A percentile compares a stretch with the other conserved stretches of the same genome.
phyloP scores from a whole-genome alignment of 352 stramenopile species.

The Pythium myriotylum region DNA sequence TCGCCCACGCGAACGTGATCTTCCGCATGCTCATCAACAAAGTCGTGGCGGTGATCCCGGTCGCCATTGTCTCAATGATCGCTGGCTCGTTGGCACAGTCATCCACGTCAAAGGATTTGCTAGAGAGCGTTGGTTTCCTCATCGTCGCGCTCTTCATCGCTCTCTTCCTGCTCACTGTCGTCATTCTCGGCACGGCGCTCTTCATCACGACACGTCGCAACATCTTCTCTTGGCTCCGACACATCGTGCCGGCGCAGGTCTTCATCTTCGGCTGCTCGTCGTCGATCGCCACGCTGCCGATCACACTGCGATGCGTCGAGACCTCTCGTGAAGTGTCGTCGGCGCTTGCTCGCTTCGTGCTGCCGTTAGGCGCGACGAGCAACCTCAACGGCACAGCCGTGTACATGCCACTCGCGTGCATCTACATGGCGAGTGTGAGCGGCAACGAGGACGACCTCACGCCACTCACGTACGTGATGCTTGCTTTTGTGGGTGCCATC shows the following conservation, averaged over 20 bases:
- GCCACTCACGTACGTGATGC: conserved; percentile 54
- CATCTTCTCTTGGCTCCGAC: conserved; percentile 66
- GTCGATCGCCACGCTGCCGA: conserved; percentile 77
- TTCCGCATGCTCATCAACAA: conserved; percentile 76
- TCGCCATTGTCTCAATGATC: conserved; percentile 78
- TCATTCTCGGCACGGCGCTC: conserved; percentile 51
- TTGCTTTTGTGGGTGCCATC: conserved; percentile 70
- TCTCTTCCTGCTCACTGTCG: conserved; percentile 51
- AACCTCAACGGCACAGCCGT: conserved; percentile 78
- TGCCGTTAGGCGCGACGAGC: conserved; percentile 67
- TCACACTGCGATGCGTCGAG: conserved; percentile 79
- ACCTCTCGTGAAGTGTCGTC: conserved; percentile 62
- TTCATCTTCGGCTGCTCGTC: conserved; percentile 82
- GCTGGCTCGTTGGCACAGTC: conserved; percentile 64
- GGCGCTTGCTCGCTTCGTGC: conserved; percentile 60
- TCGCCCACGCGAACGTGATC: conserved; percentile 66
- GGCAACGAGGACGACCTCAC: conserved; percentile 60
- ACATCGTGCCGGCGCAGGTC: conserved; percentile 73
- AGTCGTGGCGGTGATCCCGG: conserved; percentile 63
- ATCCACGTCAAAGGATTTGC: conserved; percentile 39
- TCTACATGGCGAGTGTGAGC: conserved; percentile 74
- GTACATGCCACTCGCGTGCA: conserved; percentile 72
- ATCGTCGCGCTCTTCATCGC: conserved; percentile 47
- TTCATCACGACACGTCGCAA: conserved; percentile 60
- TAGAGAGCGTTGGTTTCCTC: conserved; percentile 58